Evolutionary conservation across 345 rosid genomes (phyloP).

Genomic region (Eutrema japonicum): DNA sequence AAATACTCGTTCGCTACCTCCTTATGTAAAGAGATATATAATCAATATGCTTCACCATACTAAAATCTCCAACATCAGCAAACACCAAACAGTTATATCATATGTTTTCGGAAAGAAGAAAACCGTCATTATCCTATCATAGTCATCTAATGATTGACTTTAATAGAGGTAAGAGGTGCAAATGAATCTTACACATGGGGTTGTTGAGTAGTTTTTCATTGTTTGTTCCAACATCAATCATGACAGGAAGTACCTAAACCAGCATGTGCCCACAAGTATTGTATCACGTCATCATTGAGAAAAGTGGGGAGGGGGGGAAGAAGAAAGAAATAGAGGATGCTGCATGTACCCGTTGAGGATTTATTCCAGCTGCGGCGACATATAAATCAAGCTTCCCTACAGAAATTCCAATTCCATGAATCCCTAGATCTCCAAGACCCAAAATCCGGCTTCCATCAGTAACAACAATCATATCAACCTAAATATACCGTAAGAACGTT

Average conservation of each 20-base stretch:
- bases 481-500: constrained; percentile 20
- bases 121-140: neutral
- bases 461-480: constrained; percentile 99
- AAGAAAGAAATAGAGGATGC: neutral
- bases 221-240: constrained; percentile 99
- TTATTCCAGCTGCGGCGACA: constrained; percentile 99
- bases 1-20: neutral
- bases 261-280: constrained; percentile 30
- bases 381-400: constrained; percentile 96
- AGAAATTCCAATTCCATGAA: constrained; percentile 96
- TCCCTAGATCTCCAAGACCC: constrained; percentile 99
- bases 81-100: constrained; percentile 33
- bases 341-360: constrained; percentile 88
- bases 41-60: constrained; percentile 5
- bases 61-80: constrained; percentile 26
- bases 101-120: neutral
- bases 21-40: constrained; percentile 6
- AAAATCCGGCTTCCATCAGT: constrained; percentile 99
- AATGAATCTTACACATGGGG: constrained; percentile 73
- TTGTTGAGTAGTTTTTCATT: constrained; percentile 89
- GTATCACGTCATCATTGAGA: constrained; percentile 11
- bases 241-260: constrained; percentile 91
- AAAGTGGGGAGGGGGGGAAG: neutral
- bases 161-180: constrained; percentile 22
- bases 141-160: neutral